Evolutionary conservation across 2,329 filamentous ascomycete species (phyloP), one percentile per base, ranked within the genome.

Genomic region (Fusarium decemcellulare): DNA sequence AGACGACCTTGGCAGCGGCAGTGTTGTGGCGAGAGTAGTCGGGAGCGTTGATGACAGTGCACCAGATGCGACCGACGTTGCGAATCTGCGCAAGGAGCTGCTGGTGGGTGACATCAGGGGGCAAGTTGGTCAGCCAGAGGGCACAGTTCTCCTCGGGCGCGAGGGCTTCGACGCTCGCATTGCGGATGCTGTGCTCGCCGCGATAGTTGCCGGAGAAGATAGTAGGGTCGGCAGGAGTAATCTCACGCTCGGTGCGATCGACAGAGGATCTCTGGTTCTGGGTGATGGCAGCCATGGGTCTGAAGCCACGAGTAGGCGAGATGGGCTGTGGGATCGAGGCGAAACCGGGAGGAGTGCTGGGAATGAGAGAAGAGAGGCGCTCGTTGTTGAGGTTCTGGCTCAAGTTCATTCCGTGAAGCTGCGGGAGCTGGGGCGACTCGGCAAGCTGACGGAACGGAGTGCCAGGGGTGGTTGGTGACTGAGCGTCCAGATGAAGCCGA

Each of bases 41-140:
- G 0, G 86, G 84, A 2, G 76, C 73, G 77, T 87, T 89, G 77
- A 89, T 84, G 60, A 84, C 84, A 2, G 80, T 79, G 47, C 85
- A 84, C 71, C 80, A 88, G 11, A 89, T 76, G 59, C 87, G 85
- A 3, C 87, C 87, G 32, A 83, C 77, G 63, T 79, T 71, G 11
- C 81, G 79, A 44, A 89, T 81, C 4, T 77, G 66, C 2, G 70
- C 61, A 2, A 89, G 81, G 1, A 89, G 83, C 67, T 83, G 78
- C 29, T 74, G 67, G 42, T 83, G 79, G 2, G 78, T 81, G 43
- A 85, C 74, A 55, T 79, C 65, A 0, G 82, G 78, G 0, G 86
- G 84, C 0, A 89, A 80, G 52, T 86, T 84, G 2, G 83, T 85
- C 29, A 89, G 67, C 82, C 86, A 89, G 1, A 89, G 76, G 0